A percentile compares a stretch with the other conserved stretches of the same genome.
phyloP scores from a whole-genome alignment of 306 rosid genomes.

The Cyamopsis tetragonoloba region DNA sequence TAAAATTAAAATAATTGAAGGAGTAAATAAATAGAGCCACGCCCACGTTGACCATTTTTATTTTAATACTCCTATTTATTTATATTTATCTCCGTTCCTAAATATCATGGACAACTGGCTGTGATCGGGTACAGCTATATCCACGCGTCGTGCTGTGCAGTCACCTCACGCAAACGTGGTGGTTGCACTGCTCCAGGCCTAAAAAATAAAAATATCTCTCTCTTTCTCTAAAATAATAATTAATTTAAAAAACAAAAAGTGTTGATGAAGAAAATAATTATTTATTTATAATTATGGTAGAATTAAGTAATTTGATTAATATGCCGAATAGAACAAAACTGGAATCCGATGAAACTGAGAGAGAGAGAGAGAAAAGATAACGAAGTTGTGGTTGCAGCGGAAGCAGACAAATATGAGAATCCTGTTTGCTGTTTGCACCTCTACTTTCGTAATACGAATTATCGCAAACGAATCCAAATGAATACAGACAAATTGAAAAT shows the following conservation, averaged over 20 bases:
- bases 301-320: neutral
- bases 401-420: neutral
- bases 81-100: neutral
- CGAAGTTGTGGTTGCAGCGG: neutral
- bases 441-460: too few relatives aligned
- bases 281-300: neutral
- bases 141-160: slow-evolving; percentile 33
- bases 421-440: too few relatives aligned
- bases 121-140: slow-evolving; percentile 29
- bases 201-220: neutral
- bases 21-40: neutral
- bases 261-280: neutral
- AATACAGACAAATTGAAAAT: neutral
- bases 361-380: too few relatives aligned
- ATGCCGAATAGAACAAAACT: neutral
- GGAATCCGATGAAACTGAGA: neutral
- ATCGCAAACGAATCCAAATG: too few relatives aligned
- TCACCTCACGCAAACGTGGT: slow-evolving; percentile 24
- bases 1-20: neutral
- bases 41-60: slow-evolving; percentile 10
- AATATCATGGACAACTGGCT: slow-evolving; percentile 34
- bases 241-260: neutral
- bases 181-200: neutral
- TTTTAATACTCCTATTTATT: neutral
- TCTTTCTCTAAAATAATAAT: neutral